Percentiles rank a stretch among this genome's conserved stretches.
Conservation (phyloP, 2,329 filamentous ascomycete species). For the Reticulascus tulasneorum region DNA sequence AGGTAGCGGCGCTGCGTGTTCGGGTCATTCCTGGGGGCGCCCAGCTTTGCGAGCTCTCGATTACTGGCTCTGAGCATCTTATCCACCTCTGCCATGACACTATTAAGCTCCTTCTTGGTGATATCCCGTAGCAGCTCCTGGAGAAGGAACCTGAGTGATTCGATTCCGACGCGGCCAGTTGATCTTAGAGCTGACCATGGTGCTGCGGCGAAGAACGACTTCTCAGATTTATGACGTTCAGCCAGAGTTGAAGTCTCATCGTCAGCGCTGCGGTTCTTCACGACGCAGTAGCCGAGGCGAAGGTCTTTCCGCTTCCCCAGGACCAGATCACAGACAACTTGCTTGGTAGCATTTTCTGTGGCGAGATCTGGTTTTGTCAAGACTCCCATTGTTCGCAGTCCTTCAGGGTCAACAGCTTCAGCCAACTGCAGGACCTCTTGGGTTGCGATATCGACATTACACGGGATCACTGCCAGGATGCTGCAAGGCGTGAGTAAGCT, state of each 20-base stretch:
- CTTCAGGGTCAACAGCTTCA: constrained; percentile 31
- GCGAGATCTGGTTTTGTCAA: constrained; percentile 60
- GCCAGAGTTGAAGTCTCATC: constrained; percentile 27
- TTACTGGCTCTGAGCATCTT: constrained; percentile 3
- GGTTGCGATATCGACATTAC: constrained; percentile 35
- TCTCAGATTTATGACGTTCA: constrained; percentile 28
- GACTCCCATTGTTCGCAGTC: constrained; percentile 39
- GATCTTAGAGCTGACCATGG: constrained; percentile 35
- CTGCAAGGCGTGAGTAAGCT: not conserved
- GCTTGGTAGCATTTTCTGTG: constrained; percentile 31
- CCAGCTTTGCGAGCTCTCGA: constrained; percentile 22
- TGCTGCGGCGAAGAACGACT: constrained; percentile 28
- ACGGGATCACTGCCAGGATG: constrained; percentile 42
- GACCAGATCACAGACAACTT: constrained; percentile 36
- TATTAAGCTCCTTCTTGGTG: constrained; percentile 23
- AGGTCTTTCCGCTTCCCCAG: constrained; percentile 35
- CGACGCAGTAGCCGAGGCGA: constrained; percentile 43
- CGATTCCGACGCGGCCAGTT: constrained; percentile 29
- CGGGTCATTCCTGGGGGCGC: constrained; percentile 21
- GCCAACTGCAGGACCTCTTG: constrained; percentile 36
- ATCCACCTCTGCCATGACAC: constrained; percentile 2
- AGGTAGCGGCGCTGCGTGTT: constrained; percentile 31
- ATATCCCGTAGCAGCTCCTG: constrained; percentile 34
- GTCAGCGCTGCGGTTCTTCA: constrained; percentile 44
- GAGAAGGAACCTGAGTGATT: constrained; percentile 29